Percentiles rank a stretch among this genome's conserved stretches.
These are phyloP conservation scores for Penicillium cataractarum DNA, from an alignment of 495 filamentous ascomycete genomes.

Conservation along the genomic window DNA sequence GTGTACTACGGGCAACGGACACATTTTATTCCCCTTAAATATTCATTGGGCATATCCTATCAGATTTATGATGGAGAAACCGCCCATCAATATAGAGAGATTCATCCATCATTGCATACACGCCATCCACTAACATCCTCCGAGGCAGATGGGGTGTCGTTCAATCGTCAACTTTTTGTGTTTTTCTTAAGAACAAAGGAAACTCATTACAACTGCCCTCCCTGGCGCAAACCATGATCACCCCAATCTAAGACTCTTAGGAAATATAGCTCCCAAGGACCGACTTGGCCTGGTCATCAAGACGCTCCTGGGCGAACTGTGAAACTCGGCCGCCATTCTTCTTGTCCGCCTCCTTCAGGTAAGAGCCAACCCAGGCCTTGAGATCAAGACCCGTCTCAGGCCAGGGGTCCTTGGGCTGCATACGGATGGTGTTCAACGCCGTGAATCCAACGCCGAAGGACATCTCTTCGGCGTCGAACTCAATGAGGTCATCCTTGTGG, in stretches of 20 bases:
- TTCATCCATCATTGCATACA: conserved; percentile 20
- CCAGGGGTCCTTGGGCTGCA: conserved; percentile 69
- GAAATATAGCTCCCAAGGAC: conserved; percentile 62
- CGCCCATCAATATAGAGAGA: conserved; percentile 16
- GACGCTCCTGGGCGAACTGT: conserved; percentile 59
- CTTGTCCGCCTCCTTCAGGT: conserved; percentile 64
- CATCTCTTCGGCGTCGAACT: conserved; percentile 91
- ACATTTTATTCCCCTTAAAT: background rate
- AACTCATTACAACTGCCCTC: background rate
- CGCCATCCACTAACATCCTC: background rate
- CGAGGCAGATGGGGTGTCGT: background rate
- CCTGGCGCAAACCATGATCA: background rate
- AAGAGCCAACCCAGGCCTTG: conserved; percentile 75
- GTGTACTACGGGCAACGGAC: background rate
- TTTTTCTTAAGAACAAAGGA: background rate
- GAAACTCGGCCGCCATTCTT: conserved; percentile 58
- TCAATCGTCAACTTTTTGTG: conserved; percentile 8
- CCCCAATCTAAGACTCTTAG: conserved; percentile 15
- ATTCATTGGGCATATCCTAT: conserved; percentile 1
- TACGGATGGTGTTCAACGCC: conserved; percentile 83
- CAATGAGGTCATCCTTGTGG: conserved; percentile 74
- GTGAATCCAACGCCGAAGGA: conserved; percentile 94
- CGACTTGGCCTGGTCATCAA: conserved; percentile 57
- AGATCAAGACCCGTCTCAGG: conserved; percentile 77
- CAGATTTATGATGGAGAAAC: background rate